These are phyloP conservation scores for Pichia nanzhaoensis DNA, from an alignment of 805 yeast species.

Conservation along the genomic window DNA sequence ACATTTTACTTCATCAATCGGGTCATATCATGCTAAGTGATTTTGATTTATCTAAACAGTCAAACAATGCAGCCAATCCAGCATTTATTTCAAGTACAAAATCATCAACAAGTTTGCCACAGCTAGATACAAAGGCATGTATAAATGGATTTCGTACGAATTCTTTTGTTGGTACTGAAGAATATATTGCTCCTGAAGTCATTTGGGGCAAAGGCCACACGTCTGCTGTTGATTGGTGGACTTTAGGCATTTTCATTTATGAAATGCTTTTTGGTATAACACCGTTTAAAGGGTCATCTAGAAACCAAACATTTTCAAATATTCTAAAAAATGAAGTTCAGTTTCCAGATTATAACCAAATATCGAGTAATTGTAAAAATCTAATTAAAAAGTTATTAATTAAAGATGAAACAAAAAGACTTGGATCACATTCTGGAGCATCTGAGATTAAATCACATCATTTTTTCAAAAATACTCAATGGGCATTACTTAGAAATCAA, in stretches of 20 bases:
- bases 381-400: slow-evolving; percentile 74
- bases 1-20: slow-evolving; percentile 86
- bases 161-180: slow-evolving; percentile 98
- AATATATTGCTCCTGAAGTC: slow-evolving; percentile 97
- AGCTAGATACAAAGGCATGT: slow-evolving; percentile 88
- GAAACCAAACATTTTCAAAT: slow-evolving; percentile 86
- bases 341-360: slow-evolving; percentile 54
- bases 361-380: slow-evolving; percentile 71
- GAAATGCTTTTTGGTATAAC: slow-evolving; percentile 96
- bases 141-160: slow-evolving; percentile 95
- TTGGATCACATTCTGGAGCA: slow-evolving; percentile 93
- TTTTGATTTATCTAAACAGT: slow-evolving; percentile 90
- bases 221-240: slow-evolving; percentile 99
- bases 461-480: slow-evolving; percentile 84
- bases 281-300: slow-evolving; percentile 87
- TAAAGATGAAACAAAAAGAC: slow-evolving; percentile 81
- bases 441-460: slow-evolving; percentile 88
- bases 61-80: slow-evolving; percentile 71
- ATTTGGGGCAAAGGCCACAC: slow-evolving; percentile 97
- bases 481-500: slow-evolving; percentile 92
- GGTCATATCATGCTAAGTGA: slow-evolving; percentile 98
- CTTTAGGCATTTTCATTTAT: slow-evolving; percentile 83
- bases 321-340: slow-evolving; percentile 77
- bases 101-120: slow-evolving; percentile 40
- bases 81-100: slow-evolving; percentile 41